Evolutionary conservation across 495 filamentous ascomycete species (phyloP), one percentile per base, ranked within the genome.

Genomic region (Penicillium steckii): DNA sequence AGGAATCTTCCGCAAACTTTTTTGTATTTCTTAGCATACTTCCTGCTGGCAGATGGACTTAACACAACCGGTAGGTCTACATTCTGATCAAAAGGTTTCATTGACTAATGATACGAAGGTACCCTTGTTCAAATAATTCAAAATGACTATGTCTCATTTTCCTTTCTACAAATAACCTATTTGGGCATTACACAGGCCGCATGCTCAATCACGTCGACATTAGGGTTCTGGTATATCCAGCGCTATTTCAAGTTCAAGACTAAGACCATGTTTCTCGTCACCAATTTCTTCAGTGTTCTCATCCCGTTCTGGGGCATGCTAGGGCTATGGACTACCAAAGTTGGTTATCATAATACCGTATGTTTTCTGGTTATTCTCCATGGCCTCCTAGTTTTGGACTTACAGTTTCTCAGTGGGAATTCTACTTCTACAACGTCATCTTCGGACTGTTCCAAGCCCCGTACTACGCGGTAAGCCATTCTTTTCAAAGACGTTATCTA

Each of bases 261-360:
- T 0, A 78, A 80, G 33, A 60, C 57, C 40, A 80, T 78, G 77
- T 78, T 80, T 44, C 61, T 78, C 26, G 47, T 75, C 37, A 78
- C 75, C 22, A 76, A 78, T 47, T 69, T 74, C 46, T 78, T 76
- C 62, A 76, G 56, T 38, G 70, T 77, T 5, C 50, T 80, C 8
- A 78, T 78, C 44, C 75, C 75, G 9, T 71, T 78, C 38, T 80
- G 75, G 74, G 75, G 75, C 0, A 77, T 78, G 77, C 37, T 80
- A 13, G 77, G 77, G 7, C 59, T 80, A 1, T 79, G 75, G 76
- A 75, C 74, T 7, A 57, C 58, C 0, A 57, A 53, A 9, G 70
- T 80, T 41, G 77, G 77, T 1, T 80, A 79, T 53, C 77, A 79
- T 30, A 53, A 76, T 29, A 62, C 58, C 13, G 74, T 71, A 59